Evolutionary conservation across 176 grass and related monocot species (phyloP), one percentile per base, ranked within the genome.

Genomic region (Triticum timopheevii): DNA sequence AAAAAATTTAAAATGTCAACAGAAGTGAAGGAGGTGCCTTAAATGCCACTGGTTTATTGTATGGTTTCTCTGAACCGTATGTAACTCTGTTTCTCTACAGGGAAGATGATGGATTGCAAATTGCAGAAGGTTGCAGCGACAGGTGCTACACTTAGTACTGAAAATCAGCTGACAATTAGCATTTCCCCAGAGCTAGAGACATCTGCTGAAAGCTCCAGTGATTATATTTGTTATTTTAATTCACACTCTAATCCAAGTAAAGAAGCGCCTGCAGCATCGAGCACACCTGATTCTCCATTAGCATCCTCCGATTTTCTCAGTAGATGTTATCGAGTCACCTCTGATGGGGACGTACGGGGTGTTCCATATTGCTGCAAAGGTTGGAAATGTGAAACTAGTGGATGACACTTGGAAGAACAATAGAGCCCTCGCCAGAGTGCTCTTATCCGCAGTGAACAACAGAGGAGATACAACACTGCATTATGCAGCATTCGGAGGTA

Each of bases 401-500:
- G 0, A 10, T 12, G 4, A 31, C 4, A 66, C 6, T 4, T 0
- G 4, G 0, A n/a, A 2, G 1, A 28, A 1, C 0, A 0, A 66
- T 3, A 7, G 0, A 66, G 0, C 1, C 23, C 7, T 75, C 23
- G 13, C 72, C 25, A 0, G 0, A 1, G 44, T 5, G 3, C 74
- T 54, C 2, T 45, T 77, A 10, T 9, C 0, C 12, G 47, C 45
- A 34, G 74, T 33, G 74, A 56, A 52, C 49, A 56, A 77, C 17
- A 76, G 2, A 5, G 72, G 72, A 30, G 42, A 76, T 10, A 76
- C 42, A 27, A 1, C 72, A 6, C 24, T 50, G 24, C 40, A 75
- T 4, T 13, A 0, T 17, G 72, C 72, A 6, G 44, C 24, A 33
- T 5, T 6, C 10, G 3, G 7, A 27, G 40, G 40, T 40, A 15